These are phyloP conservation scores for Monosporozyma yasuniensis DNA, from an alignment of 805 yeast species.

Conservation along the genomic window DNA sequence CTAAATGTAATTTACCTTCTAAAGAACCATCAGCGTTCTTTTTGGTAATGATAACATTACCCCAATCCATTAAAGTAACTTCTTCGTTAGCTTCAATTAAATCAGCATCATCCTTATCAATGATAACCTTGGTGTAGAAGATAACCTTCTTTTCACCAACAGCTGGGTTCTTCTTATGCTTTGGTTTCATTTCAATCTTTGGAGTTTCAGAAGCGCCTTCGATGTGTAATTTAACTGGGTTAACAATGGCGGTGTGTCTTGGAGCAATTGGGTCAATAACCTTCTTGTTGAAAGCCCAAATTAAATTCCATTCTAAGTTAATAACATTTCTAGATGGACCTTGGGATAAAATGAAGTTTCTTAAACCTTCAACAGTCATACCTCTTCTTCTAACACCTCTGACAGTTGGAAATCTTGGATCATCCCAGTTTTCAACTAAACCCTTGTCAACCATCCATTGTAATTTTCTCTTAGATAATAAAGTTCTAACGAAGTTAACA, in stretches of 20 bases:
- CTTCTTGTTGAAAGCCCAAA: conserved; percentile 97
- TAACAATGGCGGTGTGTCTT: conserved; percentile 77
- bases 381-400: conserved; percentile 99
- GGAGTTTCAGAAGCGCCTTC: conserved; percentile 57
- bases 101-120: conserved; percentile 80
- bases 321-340: conserved; percentile 97
- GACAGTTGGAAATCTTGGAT: conserved; percentile 98
- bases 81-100: conserved; percentile 80
- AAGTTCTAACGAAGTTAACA: conserved; percentile 91
- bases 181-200: conserved; percentile 65
- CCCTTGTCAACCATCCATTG: conserved; percentile 98
- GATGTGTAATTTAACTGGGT: conserved; percentile 64
- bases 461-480: conserved; percentile 91
- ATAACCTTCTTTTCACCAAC: conserved; percentile 79
- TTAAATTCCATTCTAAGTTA: conserved; percentile 93
- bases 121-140: conserved; percentile 50
- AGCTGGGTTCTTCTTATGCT: conserved; percentile 90
- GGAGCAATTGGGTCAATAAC: conserved; percentile 96
- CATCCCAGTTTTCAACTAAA: conserved; percentile 91
- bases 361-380: conserved; percentile 96
- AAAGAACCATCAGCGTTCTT: conserved; percentile 58
- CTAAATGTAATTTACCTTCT: conserved; percentile 75
- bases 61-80: conserved; percentile 98
- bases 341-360: conserved; percentile 86
- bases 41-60: conserved; percentile 74